Conservation (phyloP, 768 basidiomycete species). For the Russula sp. region DNA sequence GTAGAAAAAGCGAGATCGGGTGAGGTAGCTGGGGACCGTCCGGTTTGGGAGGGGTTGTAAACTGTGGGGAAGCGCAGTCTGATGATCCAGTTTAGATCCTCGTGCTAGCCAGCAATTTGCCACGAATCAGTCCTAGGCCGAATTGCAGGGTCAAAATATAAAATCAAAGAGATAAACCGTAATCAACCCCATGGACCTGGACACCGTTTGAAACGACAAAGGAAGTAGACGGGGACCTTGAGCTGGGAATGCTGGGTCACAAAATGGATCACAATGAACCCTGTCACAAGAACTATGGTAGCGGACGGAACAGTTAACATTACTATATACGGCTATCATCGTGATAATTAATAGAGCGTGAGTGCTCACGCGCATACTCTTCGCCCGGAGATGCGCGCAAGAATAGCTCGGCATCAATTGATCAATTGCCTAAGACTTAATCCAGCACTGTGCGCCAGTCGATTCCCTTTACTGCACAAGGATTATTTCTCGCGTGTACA, state of each 20-base stretch:
- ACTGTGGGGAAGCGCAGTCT: background rate
- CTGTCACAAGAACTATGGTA: background rate
- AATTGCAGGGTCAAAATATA: background rate
- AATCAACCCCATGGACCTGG: background rate
- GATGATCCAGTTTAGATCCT: background rate
- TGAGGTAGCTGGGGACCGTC: background rate
- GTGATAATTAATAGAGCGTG: background rate
- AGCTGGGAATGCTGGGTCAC: background rate
- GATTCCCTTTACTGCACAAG: background rate
- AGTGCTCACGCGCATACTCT: background rate
- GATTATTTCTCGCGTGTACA: background rate
- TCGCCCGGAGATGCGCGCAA: slow-evolving; percentile 5
- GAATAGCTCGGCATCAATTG: slow-evolving; percentile 6
- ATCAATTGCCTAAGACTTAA: background rate
- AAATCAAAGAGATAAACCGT: background rate
- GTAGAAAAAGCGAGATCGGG: background rate
- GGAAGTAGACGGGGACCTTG: background rate
- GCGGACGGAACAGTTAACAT: background rate
- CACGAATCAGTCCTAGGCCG: background rate
- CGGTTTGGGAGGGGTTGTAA: background rate
- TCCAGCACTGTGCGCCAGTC: background rate
- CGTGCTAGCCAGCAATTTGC: background rate
- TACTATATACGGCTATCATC: background rate
- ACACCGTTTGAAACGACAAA: background rate
- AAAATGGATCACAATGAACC: background rate